Conservation (phyloP, 2,329 filamentous ascomycete genomes). For the Pochonia chlamydosporia region DNA sequence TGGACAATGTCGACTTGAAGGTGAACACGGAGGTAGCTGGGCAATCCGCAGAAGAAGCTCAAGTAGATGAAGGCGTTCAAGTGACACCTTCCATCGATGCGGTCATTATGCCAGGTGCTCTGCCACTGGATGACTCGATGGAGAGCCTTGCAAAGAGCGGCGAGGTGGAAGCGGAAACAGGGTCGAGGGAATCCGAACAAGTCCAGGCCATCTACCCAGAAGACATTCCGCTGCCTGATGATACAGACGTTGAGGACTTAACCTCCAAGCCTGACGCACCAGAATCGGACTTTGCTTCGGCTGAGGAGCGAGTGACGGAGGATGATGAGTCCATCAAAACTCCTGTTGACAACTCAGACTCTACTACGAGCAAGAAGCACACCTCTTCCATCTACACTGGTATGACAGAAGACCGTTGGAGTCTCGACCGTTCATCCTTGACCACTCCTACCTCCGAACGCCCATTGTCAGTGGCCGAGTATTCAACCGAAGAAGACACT, state of each 20-base stretch:
- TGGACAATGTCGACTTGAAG: neutral
- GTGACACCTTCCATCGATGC: conserved; percentile 2
- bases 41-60: neutral
- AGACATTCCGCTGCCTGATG: conserved; percentile 2
- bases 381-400: conserved; percentile 32
- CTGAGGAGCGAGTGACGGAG: conserved; percentile 1
- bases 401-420: conserved; percentile 30
- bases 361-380: conserved; percentile 25
- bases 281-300: neutral
- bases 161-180: neutral
- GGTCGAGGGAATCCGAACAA: neutral
- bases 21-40: neutral
- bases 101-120: neutral
- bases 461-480: conserved; percentile 25
- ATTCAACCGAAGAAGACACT: conserved; percentile 24
- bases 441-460: conserved; percentile 34
- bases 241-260: neutral
- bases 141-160: conserved; percentile 2
- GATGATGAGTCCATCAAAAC: conserved; percentile 3
- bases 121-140: neutral
- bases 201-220: neutral
- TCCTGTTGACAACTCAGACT: conserved; percentile 21
- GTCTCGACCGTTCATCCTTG: conserved; percentile 29
- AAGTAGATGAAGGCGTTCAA: neutral
- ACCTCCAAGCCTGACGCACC: neutral